A percentile compares a stretch with the other conserved stretches of the same genome.
Conservation (phyloP, 306 rosid genomes). For the Trifolium fragiferum region DNA sequence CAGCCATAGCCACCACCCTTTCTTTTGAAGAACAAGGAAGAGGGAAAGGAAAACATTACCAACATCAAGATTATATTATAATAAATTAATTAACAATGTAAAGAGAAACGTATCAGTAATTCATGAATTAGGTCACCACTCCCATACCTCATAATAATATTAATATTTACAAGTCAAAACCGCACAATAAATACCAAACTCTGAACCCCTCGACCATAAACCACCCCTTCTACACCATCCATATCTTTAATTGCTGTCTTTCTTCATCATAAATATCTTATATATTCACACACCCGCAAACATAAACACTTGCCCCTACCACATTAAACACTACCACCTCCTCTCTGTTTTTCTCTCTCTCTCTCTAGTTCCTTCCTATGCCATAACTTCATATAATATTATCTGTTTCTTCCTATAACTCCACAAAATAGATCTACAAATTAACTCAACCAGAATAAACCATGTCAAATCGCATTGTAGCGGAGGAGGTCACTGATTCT, state of each 20-base stretch:
- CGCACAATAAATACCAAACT: constrained; percentile 38
- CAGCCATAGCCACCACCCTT: background rate
- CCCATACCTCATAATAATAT: constrained; percentile 49
- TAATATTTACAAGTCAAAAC: constrained; percentile 37
- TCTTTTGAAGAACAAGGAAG: background rate
- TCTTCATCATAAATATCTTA: constrained; percentile 18
- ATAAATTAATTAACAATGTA: background rate
- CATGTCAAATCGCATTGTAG: constrained; percentile 64
- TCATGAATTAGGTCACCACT: constrained; percentile 73
- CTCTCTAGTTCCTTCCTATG: background rate
- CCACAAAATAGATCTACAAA: too few species aligned
- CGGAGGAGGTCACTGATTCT: constrained; percentile 43
- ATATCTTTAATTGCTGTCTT: background rate
- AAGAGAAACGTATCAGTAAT: constrained; percentile 39
- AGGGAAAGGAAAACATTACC: background rate
- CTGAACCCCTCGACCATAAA: background rate
- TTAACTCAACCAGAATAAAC: background rate
- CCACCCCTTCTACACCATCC: background rate
- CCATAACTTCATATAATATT: constrained; percentile 8
- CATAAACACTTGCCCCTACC: constrained; percentile 1
- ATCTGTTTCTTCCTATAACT: background rate
- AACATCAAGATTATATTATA: background rate
- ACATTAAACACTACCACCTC: background rate
- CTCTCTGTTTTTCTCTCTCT: background rate
- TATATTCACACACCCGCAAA: constrained; percentile 9